phyloP scores from a whole-genome alignment of 78 protist species.

The Guillardia theta region DNA sequence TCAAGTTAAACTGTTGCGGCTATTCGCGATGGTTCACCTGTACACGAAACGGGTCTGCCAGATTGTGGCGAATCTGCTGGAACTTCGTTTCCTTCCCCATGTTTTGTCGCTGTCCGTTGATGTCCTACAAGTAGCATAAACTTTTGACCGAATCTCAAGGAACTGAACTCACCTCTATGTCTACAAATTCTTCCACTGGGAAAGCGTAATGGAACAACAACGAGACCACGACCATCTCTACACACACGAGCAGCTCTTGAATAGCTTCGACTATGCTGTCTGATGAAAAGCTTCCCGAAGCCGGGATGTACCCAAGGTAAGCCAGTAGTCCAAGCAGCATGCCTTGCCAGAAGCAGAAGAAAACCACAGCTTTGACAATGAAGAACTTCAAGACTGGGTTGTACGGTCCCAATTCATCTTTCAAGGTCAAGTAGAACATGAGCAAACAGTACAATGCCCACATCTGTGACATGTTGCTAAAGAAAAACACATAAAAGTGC shows the following conservation, averaged over 20 bases:
- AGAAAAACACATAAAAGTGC: background rate
- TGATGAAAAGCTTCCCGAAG: background rate
- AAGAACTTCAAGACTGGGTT: conserved; percentile 19
- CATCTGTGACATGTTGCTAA: conserved; percentile 10
- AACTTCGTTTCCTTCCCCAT: no score
- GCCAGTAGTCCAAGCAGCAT: background rate
- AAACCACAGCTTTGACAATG: conserved; percentile 10
- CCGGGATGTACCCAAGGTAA: background rate
- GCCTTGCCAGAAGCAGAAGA: conserved; percentile 43
- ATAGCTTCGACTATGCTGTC: background rate
- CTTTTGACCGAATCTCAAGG: no score
- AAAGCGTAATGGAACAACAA: background rate
- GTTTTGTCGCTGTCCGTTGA: no score
- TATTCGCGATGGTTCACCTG: no score
- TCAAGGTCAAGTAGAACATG: background rate
- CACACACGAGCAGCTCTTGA: background rate
- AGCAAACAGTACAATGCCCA: conserved; percentile 16
- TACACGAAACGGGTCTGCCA: no score
- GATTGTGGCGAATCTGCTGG: no score
- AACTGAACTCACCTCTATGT: no score
- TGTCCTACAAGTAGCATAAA: no score
- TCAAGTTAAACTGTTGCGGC: no score
- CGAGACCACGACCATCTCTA: background rate
- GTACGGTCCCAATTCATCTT: background rate
- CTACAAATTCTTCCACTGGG: conserved; percentile 7